Evolutionary conservation across 129 eudicot genomes (phyloP).

Genomic region (Pittosporum tobira): DNA sequence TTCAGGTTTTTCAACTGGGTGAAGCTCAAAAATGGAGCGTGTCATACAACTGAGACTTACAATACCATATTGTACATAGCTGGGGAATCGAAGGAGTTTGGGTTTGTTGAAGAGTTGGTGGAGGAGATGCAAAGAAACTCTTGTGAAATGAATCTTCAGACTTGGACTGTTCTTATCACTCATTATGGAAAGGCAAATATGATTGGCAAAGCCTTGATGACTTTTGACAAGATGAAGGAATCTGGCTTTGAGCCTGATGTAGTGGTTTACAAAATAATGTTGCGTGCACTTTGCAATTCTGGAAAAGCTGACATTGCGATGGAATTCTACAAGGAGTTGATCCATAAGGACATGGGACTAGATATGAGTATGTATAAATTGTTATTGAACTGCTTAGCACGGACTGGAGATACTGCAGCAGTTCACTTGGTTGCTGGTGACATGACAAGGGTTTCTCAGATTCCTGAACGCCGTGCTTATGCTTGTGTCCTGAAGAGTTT

Average conservation of each 20-base stretch:
- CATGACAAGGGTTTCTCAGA: constrained; percentile 49
- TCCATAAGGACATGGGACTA: constrained; percentile 36
- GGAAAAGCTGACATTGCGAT: constrained; percentile 53
- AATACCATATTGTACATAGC: constrained; percentile 60
- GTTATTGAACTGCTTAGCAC: constrained; percentile 49
- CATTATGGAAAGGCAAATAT: constrained; percentile 56
- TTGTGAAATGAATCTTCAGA: constrained; percentile 53
- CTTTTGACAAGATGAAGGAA: constrained; percentile 56
- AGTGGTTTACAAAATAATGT: constrained; percentile 37
- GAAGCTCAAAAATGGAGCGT: constrained; percentile 28
- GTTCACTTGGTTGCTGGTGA: constrained; percentile 41
- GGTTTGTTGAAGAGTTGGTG: constrained; percentile 45
- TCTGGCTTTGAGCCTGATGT: constrained; percentile 59
- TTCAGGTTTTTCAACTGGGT: constrained; percentile 58
- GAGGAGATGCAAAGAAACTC: constrained; percentile 52
- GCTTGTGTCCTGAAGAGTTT: constrained; percentile 48
- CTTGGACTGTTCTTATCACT: constrained; percentile 65
- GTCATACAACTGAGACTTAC: constrained; percentile 38
- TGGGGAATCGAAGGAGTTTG: constrained; percentile 53
- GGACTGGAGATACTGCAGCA: constrained; percentile 32
- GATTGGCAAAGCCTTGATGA: constrained; percentile 55
- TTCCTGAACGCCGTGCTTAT: constrained; percentile 41
- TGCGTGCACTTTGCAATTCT: constrained; percentile 49
- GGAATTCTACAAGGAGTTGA: constrained; percentile 82
- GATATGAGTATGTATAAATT: constrained; percentile 31